Base-by-base conservation (phyloP, 352 stramenopile genomes). In the Elongisporangium senticosum region DNA sequence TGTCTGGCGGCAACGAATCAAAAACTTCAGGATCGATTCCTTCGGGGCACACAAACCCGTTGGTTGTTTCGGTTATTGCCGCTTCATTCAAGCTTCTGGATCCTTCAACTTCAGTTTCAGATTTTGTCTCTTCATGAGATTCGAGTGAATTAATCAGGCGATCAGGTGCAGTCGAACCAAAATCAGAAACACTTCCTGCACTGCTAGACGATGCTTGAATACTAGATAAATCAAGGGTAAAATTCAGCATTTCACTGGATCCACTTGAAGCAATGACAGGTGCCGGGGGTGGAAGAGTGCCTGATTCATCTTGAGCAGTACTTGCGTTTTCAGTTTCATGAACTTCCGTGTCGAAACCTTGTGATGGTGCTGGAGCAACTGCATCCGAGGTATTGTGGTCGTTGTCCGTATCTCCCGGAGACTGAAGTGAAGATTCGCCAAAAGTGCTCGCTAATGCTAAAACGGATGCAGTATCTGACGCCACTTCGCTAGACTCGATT, bases 1-100 rank as follows among this genome's bases (percentile, higher is more conserved):
- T 98, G 58, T 99, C 96, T 3, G 86, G 51, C 40, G 97, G 97
- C 50, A 99, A 74, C 15, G 83, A 97, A 23, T 86, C 82, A 69
- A 99, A 99, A 1, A 99, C 97, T 68, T 99, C 97, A 19, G 80
- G 79, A 78, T 99, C 97, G 67, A 99, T 96, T 23, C 96, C 96
- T 60, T 97, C 89, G 4, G 96, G 96, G 57, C 96, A 98, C 48
- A 71, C 68, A 8, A 79, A 67, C 19, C 61, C 55, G 56, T 49
- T 37, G 39, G 24, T 26, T 33, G 20, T 21, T 52, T 24, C 28
- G 10, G 28, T 15, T 57, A 24, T 8, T 13, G 51, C 21, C 13
- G 10, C 13, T 40, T 14, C 26, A 21, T 37, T 13, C n/a, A 15
- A 3, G 19, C 19, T 10, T n/a, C 22, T 13, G 55, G 28, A 19